These are phyloP conservation scores for Malus hybrid DNA, from an alignment of 331 rosid genomes.

Conservation along the genomic window DNA sequence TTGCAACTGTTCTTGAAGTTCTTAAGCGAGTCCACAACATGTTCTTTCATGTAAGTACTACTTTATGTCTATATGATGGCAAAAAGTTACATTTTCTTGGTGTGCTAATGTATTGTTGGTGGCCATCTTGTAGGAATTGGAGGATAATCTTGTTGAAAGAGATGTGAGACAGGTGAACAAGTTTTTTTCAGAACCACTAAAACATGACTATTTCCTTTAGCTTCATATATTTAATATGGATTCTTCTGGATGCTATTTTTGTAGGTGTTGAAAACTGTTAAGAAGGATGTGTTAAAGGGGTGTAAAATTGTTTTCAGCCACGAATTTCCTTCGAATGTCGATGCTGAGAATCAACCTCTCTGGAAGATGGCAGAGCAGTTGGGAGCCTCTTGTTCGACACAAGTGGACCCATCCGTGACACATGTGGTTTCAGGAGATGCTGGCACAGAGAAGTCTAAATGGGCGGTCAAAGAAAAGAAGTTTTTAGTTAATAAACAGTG, in stretches of 20 bases:
- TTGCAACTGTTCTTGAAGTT: conserved; percentile 54
- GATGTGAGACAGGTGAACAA: conserved; percentile 81
- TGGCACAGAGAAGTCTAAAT: conserved; percentile 74
- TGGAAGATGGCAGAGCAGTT: conserved; percentile 65
- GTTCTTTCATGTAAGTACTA: conserved; percentile 64
- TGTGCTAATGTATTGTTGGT: conserved; percentile 25
- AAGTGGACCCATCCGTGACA: conserved; percentile 53
- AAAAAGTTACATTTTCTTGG: neutral
- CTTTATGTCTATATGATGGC: neutral
- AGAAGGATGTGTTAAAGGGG: conserved; percentile 45
- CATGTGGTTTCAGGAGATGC: conserved; percentile 67
- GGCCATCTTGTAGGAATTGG: conserved; percentile 47
- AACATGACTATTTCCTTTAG: neutral
- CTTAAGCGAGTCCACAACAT: conserved; percentile 57
- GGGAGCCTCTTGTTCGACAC: conserved; percentile 67
- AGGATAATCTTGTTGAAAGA: conserved; percentile 40
- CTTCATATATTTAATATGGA: neutral
- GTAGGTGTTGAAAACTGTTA: conserved; percentile 52
- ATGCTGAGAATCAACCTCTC: conserved; percentile 41
- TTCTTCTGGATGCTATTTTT: neutral
- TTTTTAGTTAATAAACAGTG: conserved; percentile 70
- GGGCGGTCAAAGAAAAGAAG: conserved; percentile 69
- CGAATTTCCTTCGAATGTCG: conserved; percentile 35
- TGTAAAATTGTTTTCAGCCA: conserved; percentile 63
- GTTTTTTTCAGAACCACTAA: neutral